Evolutionary conservation across 306 rosid genomes (phyloP).

Genomic region (Cicer chorassanicum): DNA sequence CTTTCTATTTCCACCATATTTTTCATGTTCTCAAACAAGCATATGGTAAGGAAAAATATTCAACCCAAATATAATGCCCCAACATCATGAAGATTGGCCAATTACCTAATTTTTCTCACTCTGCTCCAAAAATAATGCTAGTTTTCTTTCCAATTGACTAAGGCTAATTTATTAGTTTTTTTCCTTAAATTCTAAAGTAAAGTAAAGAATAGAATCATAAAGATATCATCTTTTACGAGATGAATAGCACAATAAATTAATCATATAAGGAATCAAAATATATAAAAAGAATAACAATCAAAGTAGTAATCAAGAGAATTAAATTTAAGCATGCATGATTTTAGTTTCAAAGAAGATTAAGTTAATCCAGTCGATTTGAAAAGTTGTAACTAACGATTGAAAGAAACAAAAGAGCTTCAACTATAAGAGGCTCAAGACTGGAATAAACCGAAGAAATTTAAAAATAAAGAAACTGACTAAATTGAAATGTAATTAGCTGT

Average conservation of each 20-base stretch:
- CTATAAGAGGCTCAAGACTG: conserved; percentile 9
- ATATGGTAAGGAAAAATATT: too few species aligned
- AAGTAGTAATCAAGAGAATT: conserved; percentile 10
- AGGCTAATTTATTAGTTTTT: neutral
- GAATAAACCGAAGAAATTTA: neutral
- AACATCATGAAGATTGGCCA: too few species aligned
- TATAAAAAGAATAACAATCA: neutral
- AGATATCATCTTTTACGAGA: neutral
- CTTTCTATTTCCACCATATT: too few species aligned
- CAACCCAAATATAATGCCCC: too few species aligned
- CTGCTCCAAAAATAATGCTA: neutral
- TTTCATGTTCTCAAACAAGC: too few species aligned
- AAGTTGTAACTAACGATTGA: conserved; percentile 31
- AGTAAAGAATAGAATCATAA: conserved; percentile 1
- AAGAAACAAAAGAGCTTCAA: conserved; percentile 18
- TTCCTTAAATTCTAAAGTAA: neutral
- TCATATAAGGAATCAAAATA: conserved; percentile 27
- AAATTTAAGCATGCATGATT: conserved; percentile 28
- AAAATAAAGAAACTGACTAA: neutral
- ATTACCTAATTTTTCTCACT: too few species aligned
- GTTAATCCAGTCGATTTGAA: conserved; percentile 46
- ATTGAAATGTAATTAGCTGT: too few species aligned
- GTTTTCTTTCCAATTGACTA: neutral
- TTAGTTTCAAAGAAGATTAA: conserved; percentile 9
- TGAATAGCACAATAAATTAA: neutral